Evolutionary conservation across 257 asterid genomes (phyloP).

Genomic region (Lycium barbarum): DNA sequence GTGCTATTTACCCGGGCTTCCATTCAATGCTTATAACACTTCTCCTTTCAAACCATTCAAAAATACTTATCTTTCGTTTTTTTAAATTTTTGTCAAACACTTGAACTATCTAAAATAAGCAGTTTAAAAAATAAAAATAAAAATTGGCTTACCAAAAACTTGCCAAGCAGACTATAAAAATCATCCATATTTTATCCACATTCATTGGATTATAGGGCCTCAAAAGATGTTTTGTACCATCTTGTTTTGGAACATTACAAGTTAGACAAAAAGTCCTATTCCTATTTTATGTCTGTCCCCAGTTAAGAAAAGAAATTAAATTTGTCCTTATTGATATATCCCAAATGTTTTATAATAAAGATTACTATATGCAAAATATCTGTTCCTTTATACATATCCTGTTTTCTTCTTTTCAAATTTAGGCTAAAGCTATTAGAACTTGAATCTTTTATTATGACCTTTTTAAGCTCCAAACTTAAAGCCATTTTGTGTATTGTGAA

Average conservation of each 20-base stretch:
- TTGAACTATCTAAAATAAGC: background rate
- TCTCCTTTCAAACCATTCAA: background rate
- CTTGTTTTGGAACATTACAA: conserved; percentile 3
- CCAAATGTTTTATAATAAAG: no score
- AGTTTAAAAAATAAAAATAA: background rate
- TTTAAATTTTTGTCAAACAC: background rate
- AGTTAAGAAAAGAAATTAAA: background rate
- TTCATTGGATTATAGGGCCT: background rate
- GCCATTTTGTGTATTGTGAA: background rate
- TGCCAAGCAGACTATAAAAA: background rate
- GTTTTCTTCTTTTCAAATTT: no score
- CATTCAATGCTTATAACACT: no score
- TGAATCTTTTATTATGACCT: no score
- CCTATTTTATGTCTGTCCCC: background rate
- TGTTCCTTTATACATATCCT: no score
- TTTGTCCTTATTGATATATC: background rate
- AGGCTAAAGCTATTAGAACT: no score
- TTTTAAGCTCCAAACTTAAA: background rate
- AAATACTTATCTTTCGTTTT: background rate
- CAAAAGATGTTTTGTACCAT: background rate
- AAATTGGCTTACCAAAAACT: no score
- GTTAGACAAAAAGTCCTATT: background rate
- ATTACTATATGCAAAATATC: no score
- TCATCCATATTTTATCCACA: background rate
- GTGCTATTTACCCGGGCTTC: no score